phyloP scores from a whole-genome alignment of 306 rosid genomes.

The Rubus parviflorus region DNA sequence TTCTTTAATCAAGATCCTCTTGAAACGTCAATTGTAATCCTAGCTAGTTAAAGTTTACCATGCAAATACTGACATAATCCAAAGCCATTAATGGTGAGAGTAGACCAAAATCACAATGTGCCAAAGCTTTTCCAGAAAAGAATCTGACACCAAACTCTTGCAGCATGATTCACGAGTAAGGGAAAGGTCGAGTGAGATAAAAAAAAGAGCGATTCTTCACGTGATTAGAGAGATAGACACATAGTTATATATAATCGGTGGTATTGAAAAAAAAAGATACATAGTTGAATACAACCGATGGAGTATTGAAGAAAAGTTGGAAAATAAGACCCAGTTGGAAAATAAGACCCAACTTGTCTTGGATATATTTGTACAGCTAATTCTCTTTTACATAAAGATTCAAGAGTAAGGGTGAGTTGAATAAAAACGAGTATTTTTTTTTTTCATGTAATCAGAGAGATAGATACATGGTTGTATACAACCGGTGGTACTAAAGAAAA shows the following conservation, averaged over 20 bases:
- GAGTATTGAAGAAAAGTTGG: too few relatives aligned
- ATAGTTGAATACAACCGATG: background rate
- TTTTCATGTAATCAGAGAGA: too few relatives aligned
- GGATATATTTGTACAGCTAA: too few relatives aligned
- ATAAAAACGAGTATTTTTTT: too few relatives aligned
- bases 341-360: too few relatives aligned
- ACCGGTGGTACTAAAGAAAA: background rate
- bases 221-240: background rate
- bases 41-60: background rate
- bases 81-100: too few relatives aligned
- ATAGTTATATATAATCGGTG: background rate
- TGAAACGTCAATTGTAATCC: too few relatives aligned
- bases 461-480: background rate
- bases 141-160: background rate
- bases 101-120: background rate
- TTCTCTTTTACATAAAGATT: too few relatives aligned
- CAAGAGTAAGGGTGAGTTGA: too few relatives aligned
- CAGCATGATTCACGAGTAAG: background rate
- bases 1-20: background rate
- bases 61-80: background rate
- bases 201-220: background rate
- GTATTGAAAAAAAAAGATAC: background rate
- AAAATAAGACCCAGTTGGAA: too few relatives aligned
- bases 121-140: background rate
- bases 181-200: background rate